These are phyloP conservation scores for Scolecobasidium constrictum DNA, from an alignment of 2,329 filamentous ascomycete species.

Conservation along the genomic window DNA sequence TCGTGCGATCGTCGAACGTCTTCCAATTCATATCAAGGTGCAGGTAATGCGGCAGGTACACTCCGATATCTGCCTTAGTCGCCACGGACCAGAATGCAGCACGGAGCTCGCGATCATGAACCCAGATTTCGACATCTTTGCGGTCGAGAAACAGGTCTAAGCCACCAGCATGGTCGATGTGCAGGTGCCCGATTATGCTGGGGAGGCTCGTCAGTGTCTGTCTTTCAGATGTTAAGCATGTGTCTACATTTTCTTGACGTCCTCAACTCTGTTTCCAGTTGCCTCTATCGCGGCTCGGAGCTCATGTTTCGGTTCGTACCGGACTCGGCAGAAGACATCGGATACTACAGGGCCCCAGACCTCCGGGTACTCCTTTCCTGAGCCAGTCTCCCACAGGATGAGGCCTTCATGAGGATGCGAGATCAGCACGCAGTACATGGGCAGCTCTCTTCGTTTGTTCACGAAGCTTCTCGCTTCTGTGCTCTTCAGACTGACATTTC, in stretches of 20 bases:
- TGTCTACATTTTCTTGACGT: slow-evolving; percentile 36
- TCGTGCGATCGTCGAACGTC: slow-evolving; percentile 20
- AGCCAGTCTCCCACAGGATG: slow-evolving; percentile 9
- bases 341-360: slow-evolving; percentile 13
- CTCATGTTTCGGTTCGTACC: slow-evolving; percentile 23
- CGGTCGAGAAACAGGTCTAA: slow-evolving; percentile 32
- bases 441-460: slow-evolving; percentile 1
- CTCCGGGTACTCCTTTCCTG: slow-evolving; percentile 3
- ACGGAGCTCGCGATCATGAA: slow-evolving; percentile 26
- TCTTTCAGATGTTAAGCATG: too few species aligned
- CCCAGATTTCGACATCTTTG: slow-evolving; percentile 28
- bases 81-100: slow-evolving; percentile 27
- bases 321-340: slow-evolving; percentile 28
- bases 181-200: slow-evolving; percentile 37
- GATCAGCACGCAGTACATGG: slow-evolving; percentile 3
- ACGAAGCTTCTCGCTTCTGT: background rate
- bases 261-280: slow-evolving; percentile 32
- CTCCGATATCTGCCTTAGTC: slow-evolving; percentile 21
- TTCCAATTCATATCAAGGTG: slow-evolving; percentile 27
- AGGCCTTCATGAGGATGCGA: slow-evolving; percentile 9
- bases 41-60: slow-evolving; percentile 25
- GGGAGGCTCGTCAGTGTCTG: too few species aligned
- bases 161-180: slow-evolving; percentile 38
- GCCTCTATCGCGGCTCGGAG: slow-evolving; percentile 25
- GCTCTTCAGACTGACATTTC: background rate